A percentile compares a stretch with the other conserved stretches of the same genome.
Conservation (phyloP, 2,329 filamentous ascomycete species). For the Xylaria sp. region DNA sequence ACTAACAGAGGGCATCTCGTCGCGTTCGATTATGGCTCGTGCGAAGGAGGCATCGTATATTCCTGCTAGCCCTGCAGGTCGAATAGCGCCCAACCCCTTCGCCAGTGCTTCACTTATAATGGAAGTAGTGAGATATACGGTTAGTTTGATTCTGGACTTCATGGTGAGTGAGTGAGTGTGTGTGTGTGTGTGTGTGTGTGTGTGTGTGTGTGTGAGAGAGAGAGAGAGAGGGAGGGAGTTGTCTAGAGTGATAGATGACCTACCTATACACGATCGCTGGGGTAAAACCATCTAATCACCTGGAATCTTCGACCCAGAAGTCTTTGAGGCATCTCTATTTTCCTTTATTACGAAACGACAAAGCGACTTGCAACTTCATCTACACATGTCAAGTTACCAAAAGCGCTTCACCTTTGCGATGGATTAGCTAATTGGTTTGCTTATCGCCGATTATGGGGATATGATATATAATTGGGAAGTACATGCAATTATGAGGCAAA, state of each 20-base stretch:
- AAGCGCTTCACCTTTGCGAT: too few species aligned
- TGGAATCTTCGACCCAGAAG: not conserved
- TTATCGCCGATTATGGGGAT: too few species aligned
- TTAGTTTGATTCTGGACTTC: slow-evolving; percentile 34
- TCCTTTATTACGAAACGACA: too few species aligned
- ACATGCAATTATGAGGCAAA: not conserved
- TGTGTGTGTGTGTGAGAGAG: not conserved
- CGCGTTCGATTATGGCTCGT: not conserved
- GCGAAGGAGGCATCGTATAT: slow-evolving; percentile 9
- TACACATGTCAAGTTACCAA: too few species aligned
- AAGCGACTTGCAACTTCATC: too few species aligned
- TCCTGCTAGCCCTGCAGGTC: not conserved
- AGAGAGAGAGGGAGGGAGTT: too few species aligned
- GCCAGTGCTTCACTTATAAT: slow-evolving; percentile 29
- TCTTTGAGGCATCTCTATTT: too few species aligned
- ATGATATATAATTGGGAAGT: not conserved
- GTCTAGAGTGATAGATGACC: not conserved
- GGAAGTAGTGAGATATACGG: slow-evolving; percentile 30
- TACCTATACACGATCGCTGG: not conserved
- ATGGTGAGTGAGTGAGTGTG: slow-evolving; percentile 13
- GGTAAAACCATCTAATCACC: not conserved
- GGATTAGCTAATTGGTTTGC: too few species aligned
- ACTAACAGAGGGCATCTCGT: too few species aligned
- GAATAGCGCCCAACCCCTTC: not conserved
- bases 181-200: not conserved